These are phyloP conservation scores for Calonectria henricotiae DNA, from an alignment of 2,329 filamentous ascomycete genomes.

Conservation along the genomic window DNA sequence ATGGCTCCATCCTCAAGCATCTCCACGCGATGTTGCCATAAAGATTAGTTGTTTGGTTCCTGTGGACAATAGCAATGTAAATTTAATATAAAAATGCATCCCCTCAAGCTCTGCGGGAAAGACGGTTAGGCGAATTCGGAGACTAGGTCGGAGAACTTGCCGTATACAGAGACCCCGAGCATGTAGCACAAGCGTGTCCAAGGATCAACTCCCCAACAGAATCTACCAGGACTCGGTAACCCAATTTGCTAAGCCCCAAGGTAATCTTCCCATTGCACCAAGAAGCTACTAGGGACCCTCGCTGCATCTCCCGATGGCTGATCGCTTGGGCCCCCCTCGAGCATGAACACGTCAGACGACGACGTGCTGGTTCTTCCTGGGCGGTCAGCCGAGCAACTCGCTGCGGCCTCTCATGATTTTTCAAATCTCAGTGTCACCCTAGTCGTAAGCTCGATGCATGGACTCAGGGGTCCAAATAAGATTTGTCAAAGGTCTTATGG, in stretches of 20 bases:
- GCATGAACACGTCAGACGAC: constrained; percentile 14
- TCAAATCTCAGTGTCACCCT: neutral
- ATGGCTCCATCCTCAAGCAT: neutral
- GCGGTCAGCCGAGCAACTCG: neutral
- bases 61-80: neutral
- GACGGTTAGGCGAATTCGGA: constrained; percentile 1
- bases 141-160: neutral
- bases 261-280: neutral
- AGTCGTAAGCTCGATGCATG: constrained; percentile 4
- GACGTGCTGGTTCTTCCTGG: neutral
- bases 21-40: neutral
- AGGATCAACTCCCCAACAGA: constrained; percentile 5
- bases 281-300: neutral
- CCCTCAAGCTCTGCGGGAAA: neutral
- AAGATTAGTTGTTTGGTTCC: too few relatives aligned
- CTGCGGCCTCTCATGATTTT: constrained; percentile 12
- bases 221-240: constrained; percentile 3
- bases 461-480: constrained; percentile 11
- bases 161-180: constrained; percentile 1
- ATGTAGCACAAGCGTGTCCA: neutral
- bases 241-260: neutral
- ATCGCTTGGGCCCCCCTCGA: neutral
- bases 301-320: constrained; percentile 13
- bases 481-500: neutral
- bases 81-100: constrained; percentile 20